Evolutionary conservation across 2,329 filamentous ascomycete species (phyloP), one percentile per base, ranked within the genome.

Genomic region (Dothideomycetes sp.): DNA sequence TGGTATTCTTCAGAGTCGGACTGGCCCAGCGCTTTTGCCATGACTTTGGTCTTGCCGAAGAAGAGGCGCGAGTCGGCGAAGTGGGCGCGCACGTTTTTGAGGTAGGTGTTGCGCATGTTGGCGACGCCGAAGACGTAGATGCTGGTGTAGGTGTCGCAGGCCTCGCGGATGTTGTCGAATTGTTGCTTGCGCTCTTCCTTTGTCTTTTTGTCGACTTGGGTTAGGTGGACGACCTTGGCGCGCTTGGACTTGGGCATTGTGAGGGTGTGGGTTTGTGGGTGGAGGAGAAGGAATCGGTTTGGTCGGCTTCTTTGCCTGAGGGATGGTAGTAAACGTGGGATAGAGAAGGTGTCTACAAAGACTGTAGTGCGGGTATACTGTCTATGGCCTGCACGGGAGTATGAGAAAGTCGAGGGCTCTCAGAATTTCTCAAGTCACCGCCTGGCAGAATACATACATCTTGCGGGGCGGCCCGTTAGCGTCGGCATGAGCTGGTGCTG

Each of bases 21-120:
- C 48, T 75, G 75, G 57, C 91, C 91, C 18, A 98, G 81, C 42
- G 91, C 88, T 66, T 91, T 89, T 53, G 84, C 80, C 87, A 96
- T 96, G 62, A 98, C 88, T 68, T 96, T 96, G 44, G 89, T 96
- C 71, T 96, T 98, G 67, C 89, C 91, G 65, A 95, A 96, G 77
- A 96, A 96, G 60, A 98, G 70, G 53, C 88, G 77, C 69, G 83
- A 83, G 67, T 95, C 87, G 36, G 72, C 72, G 52, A 95, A 79
- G 54, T 94, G 82, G 49, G 79, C 75, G 52, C 89, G 80, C 52
- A 96, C 84, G 55, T 86, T 79, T 69, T 95, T 94, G 55, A 96
- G 69, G 64, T 94, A 88, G 52, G 81, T 93, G 69, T 98, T 98
- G 61, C 91, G 86, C 86, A 94, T 94, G 70, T 96, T 95, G 59